phyloP scores from a whole-genome alignment of 306 rosid species.

The Castanopsis chinensis region DNA sequence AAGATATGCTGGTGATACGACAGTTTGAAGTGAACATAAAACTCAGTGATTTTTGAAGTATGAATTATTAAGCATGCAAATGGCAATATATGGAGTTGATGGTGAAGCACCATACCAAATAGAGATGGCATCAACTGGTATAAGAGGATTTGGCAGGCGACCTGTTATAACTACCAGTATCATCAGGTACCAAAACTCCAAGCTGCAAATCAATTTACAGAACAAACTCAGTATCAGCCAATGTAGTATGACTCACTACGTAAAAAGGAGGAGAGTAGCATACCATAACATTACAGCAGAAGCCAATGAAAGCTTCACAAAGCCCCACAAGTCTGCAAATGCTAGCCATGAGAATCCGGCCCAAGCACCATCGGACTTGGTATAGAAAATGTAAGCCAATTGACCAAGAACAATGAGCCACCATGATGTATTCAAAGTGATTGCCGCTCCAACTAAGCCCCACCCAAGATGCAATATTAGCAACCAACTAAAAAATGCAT shows the following conservation, averaged over 20 bases:
- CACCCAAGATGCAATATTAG: slow-evolving; percentile 53
- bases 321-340: slow-evolving; percentile 53
- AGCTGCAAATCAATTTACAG: slow-evolving; percentile 42
- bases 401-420: slow-evolving; percentile 56
- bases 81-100: not conserved
- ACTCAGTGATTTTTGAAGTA: too few relatives aligned
- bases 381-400: slow-evolving; percentile 49
- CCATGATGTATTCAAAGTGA: slow-evolving; percentile 63
- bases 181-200: slow-evolving; percentile 93
- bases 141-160: slow-evolving; percentile 52
- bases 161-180: slow-evolving; percentile 65
- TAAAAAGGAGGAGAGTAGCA: slow-evolving; percentile 10
- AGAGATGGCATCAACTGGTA: slow-evolving; percentile 72
- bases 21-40: too few relatives aligned
- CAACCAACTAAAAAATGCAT: slow-evolving; percentile 56
- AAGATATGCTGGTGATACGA: not conserved
- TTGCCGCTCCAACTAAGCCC: slow-evolving; percentile 69
- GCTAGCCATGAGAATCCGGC: slow-evolving; percentile 73
- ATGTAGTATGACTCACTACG: not conserved
- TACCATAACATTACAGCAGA: slow-evolving; percentile 86
- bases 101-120: slow-evolving; percentile 49
- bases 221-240: not conserved
- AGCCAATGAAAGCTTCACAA: slow-evolving; percentile 73
- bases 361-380: slow-evolving; percentile 86
- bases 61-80: not conserved